Evolutionary conservation across 202 grass and related monocot genomes (phyloP), one percentile per base, ranked within the genome.

Genomic region (Brachypodium distachyon): DNA sequence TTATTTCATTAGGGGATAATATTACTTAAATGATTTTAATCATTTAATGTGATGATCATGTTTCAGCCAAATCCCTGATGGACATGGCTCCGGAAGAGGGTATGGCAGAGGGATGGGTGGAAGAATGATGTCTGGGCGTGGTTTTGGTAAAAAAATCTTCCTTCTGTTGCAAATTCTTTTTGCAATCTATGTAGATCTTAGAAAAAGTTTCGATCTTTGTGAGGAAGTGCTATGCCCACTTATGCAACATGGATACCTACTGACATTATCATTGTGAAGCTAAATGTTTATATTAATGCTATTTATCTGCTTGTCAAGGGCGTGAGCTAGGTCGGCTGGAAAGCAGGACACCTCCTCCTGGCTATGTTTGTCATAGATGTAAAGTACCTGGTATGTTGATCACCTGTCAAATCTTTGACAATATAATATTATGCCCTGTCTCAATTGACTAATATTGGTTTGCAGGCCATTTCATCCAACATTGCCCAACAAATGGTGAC

Each of bases 301-400:
- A 49, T 13, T 37, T 61, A 69, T 69, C 4, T 18, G 41, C 59
- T 83, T 83, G 25, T 81, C 17, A 90, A 92, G 95, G 91, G 14
- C 87, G 92, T 77, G 88, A 88, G 61, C 70, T 84, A 69, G 92
- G 92, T 82, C 86, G 91, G 61, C 70, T 85, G 69, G 96, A 99
- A 49, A 83, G 88, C 29, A 90, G 80, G 77, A 81, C 83, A 51
- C 89, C 83, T 63, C 96, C 96, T 65, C 80, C 96, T 87, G 96
- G 96, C 26, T 99, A 99, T 85, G 87, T 99, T 70, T 99, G 96
- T 85, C 90, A 99, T 50, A 90, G 90, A 89, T 99, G 96, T 74
- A 99, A 99, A 90, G 66, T 93, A 60, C 83, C 92, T 79, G 96
- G 96, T 99, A 99, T 81, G 89, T 72, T 83, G 36, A 39, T 27